phyloP scores from a whole-genome alignment of 2,329 filamentous ascomycete species.

The Plectosphaerella cucumerina region DNA sequence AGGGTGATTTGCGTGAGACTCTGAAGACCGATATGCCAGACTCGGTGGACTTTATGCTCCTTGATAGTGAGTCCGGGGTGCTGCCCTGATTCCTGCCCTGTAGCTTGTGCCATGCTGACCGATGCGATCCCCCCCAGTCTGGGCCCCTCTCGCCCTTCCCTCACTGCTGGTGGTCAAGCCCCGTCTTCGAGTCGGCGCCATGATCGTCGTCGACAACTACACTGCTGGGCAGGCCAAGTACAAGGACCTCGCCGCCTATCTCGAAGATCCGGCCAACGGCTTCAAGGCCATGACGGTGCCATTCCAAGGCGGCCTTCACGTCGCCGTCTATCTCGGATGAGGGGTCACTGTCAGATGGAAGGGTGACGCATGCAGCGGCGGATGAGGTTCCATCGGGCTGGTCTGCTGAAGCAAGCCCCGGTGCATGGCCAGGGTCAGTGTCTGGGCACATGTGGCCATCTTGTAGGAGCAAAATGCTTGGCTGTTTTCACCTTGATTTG shows the following conservation, averaged over 20 bases:
- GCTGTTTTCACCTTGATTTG: no score
- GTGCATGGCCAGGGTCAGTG: no score
- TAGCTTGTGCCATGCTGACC: neutral
- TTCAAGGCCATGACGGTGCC: neutral
- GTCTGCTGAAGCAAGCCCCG: no score
- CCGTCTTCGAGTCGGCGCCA: conserved; percentile 38
- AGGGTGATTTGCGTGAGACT: conserved; percentile 54
- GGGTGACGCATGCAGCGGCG: no score
- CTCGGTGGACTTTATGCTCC: conserved; percentile 50
- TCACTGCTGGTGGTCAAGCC: conserved; percentile 42
- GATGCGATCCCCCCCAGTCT: conserved; percentile 40
- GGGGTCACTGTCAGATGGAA: no score
- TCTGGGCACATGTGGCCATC: no score
- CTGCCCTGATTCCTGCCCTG: neutral
- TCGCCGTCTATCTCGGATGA: neutral
- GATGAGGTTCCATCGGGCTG: no score
- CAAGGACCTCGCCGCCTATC: neutral
- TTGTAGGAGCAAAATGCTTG: no score
- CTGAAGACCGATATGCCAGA: conserved; percentile 37
- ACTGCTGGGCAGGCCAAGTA: conserved; percentile 34
- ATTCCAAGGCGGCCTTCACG: neutral
- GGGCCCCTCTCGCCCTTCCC: conserved; percentile 50
- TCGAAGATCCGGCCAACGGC: neutral
- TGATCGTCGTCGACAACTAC: conserved; percentile 47
- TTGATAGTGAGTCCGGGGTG: conserved; percentile 50